These are phyloP conservation scores for Trichoderma sp. DNA, from an alignment of 2,329 filamentous ascomycete genomes.

Conservation along the genomic window DNA sequence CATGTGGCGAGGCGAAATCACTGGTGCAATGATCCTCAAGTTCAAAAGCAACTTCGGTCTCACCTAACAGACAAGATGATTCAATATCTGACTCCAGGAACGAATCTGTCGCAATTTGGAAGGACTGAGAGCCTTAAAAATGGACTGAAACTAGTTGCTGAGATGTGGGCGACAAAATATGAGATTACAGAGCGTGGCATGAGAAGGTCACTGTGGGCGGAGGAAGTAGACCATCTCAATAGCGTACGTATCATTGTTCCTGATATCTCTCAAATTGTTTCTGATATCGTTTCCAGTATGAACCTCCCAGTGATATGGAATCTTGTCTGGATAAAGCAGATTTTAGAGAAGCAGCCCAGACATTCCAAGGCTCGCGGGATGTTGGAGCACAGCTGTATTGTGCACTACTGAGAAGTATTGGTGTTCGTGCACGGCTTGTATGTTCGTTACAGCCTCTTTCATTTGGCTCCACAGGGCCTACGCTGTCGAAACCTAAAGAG, in stretches of 20 bases:
- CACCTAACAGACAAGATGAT: conserved; percentile 69
- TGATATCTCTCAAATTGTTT: background rate
- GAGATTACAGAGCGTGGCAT: conserved; percentile 72
- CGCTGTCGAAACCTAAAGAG: conserved; percentile 48
- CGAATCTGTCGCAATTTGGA: conserved; percentile 72
- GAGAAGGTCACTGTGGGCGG: conserved; percentile 74
- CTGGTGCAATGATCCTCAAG: conserved; percentile 80
- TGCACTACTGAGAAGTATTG: conserved; percentile 79
- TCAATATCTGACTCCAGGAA: conserved; percentile 69
- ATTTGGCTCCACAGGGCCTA: conserved; percentile 61
- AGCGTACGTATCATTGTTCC: conserved; percentile 48
- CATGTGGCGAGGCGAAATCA: conserved; percentile 78
- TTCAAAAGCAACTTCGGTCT: conserved; percentile 67
- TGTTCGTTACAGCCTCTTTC: conserved; percentile 87
- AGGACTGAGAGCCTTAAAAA: conserved; percentile 76
- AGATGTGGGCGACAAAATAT: conserved; percentile 71
- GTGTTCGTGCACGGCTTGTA: conserved; percentile 79
- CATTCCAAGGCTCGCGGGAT: conserved; percentile 80
- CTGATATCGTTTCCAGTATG: conserved; percentile 48
- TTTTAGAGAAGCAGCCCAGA: conserved; percentile 71
- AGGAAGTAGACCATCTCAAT: conserved; percentile 63
- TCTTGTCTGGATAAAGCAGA: conserved; percentile 70
- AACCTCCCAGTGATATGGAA: conserved; percentile 66
- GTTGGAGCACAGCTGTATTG: conserved; percentile 90
- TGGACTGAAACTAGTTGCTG: conserved; percentile 71